Percentiles rank a stretch among this genome's conserved stretches.
Evolutionary conservation across 345 rosid genomes (phyloP).

Genomic region (Moringa oleifera): DNA sequence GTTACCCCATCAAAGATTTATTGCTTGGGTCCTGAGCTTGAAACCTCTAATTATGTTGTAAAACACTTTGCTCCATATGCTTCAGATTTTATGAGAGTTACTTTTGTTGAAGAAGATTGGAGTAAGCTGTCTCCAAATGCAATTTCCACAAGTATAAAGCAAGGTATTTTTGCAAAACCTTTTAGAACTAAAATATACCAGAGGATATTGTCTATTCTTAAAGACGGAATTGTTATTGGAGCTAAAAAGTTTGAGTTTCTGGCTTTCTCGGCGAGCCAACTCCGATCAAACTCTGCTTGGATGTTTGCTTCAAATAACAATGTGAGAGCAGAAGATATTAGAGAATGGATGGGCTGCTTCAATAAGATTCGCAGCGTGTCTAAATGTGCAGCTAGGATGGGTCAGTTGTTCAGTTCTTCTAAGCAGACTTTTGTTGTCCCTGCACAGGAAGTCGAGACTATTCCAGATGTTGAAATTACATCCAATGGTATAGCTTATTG

Average conservation of each 20-base stretch:
- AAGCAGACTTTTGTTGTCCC: constrained; percentile 62
- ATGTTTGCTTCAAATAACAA: constrained; percentile 89
- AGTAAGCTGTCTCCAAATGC: constrained; percentile 65
- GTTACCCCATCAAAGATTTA: constrained; percentile 81
- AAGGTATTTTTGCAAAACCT: constrained; percentile 63
- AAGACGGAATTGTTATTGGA: constrained; percentile 70
- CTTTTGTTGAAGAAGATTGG: constrained; percentile 98
- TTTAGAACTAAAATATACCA: constrained; percentile 61
- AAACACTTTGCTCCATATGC: constrained; percentile 72
- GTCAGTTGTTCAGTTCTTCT: constrained; percentile 92
- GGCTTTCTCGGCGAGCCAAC: constrained; percentile 94
- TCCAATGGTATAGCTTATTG: constrained; percentile 64
- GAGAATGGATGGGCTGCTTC: constrained; percentile 99
- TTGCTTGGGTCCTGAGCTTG: constrained; percentile 93
- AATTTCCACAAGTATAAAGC: constrained; percentile 58
- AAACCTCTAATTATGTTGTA: constrained; percentile 75
- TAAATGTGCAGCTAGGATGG: constrained; percentile 97
- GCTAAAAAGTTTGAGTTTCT: constrained; percentile 71
- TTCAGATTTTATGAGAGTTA: constrained; percentile 75
- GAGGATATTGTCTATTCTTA: constrained; percentile 65
- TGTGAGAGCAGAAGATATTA: constrained; percentile 66
- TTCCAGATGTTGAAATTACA: constrained; percentile 74
- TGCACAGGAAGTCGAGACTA: constrained; percentile 60
- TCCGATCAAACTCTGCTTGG: constrained; percentile 88
- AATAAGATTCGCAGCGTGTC: constrained; percentile 68